phyloP scores from a whole-genome alignment of 306 rosid genomes.

The Carpinus fangiana region DNA sequence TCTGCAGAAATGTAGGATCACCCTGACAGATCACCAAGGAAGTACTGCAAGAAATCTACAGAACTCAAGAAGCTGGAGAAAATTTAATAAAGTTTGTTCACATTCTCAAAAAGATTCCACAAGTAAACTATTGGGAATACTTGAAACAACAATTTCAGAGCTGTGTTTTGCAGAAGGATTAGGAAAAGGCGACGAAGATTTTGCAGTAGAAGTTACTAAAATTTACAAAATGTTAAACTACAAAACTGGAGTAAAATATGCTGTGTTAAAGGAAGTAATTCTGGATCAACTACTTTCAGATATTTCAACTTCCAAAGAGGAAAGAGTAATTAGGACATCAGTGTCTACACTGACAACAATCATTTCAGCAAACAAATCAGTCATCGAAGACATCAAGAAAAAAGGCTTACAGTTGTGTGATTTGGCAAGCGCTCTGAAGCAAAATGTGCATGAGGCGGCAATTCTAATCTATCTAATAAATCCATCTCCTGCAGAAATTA shows the following conservation, averaged over 20 bases:
- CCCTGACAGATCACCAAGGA: conserved; percentile 38
- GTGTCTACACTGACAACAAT: conserved; percentile 63
- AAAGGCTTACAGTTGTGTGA: conserved; percentile 69
- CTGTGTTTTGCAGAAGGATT: conserved; percentile 48
- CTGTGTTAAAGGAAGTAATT: conserved; percentile 66
- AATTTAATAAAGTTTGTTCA: conserved; percentile 38
- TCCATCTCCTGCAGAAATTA: conserved; percentile 72
- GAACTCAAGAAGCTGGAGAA: conserved; percentile 28
- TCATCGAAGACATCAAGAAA: conserved; percentile 66
- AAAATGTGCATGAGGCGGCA: conserved; percentile 78
- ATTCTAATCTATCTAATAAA: conserved; percentile 66
- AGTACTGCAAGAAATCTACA: conserved; percentile 31
- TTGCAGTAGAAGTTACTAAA: conserved; percentile 55
- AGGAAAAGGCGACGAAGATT: conserved; percentile 55
- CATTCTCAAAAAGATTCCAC: conserved; percentile 43
- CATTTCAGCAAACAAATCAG: conserved; percentile 62
- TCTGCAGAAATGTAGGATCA: conserved; percentile 28
- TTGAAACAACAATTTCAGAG: conserved; percentile 42
- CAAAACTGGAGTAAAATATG: conserved; percentile 47
- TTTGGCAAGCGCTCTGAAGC: conserved; percentile 75
- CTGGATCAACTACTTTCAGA: conserved; percentile 62
- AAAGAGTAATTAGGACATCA: conserved; percentile 62
- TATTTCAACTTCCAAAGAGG: conserved; percentile 74
- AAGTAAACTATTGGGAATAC: conserved; percentile 35
- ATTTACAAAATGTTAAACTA: conserved; percentile 50